Base-by-base conservation (phyloP, 495 filamentous ascomycete genomes). In the Filosporella fistucella region DNA sequence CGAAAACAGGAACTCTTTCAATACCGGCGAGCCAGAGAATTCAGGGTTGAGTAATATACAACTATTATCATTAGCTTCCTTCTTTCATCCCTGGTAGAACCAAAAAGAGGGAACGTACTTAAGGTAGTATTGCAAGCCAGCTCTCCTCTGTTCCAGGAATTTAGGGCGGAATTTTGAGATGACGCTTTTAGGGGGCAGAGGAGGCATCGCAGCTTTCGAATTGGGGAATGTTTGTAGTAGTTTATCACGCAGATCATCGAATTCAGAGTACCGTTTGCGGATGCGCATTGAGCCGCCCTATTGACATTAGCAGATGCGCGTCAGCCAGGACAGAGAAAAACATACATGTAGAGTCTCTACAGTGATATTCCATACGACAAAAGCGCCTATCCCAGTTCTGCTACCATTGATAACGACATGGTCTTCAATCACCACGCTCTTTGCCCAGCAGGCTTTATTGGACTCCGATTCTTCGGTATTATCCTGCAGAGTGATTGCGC, bases 221-320 rank as follows among this genome's bases (percentile, higher is more conserved):
- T 62, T 63, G 1, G 76, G 76, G 41, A 80, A 80, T 3, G 76
- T 76, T 45, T 67, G 63, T 28, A 77, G 61, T 3, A 80, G 65
- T 33, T 66, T 63, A 33, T 60, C 55, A 9, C 74, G 65, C 13
- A 80, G 64, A 29, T 71, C 71, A 56, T 77, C 72, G 50, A 80
- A 78, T 40, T 80, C 76, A n/a, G 74, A 77, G 56, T 77, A 80
- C 42, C 76, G 68, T 51, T 77, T 80, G 38, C 75, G 66, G 18
- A 80, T 76, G 47, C 70, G 68, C 62, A 79, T 77, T 13, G 61
- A 63, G 29, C 70, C 67, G 14, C 76, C 76, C 71, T 79, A 28
- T 22, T n/a, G 7, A 21, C 7, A 25, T 48, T 10, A 50, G 33
- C 30, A 16, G 20, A 11, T 34, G 21, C 23, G 14, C 25, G 16